Base-by-base conservation (phyloP, 768 basidiomycete species). In the Panaeolus cyanescens region DNA sequence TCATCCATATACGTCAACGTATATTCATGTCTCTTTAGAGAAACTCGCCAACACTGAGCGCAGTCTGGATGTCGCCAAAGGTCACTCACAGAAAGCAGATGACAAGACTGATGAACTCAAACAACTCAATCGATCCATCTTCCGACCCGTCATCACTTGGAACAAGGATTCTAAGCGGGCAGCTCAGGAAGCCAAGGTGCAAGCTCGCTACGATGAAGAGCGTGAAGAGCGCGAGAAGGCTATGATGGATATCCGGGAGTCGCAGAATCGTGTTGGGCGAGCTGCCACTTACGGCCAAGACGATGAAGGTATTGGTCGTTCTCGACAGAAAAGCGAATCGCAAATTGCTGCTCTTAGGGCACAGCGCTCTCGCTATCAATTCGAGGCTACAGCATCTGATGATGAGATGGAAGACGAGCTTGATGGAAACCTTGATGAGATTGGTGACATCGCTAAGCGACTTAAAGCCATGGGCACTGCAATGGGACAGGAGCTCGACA, bases 361-460 rank as follows among this genome's bases (percentile, higher is more conserved):
- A 59, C 89, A 89, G 67, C 81, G 92, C 66, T 85, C 88, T 68
- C 85, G 92, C 33, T 99, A 86, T 72, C 95, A 98, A 75, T 97
- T 98, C 69, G 96, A 99, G 66, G 87, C 87, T 28, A 91, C 86
- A 34, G 93, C 83, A 2, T 93, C 91, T 5, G 96, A 99, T 69
- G 95, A 99, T 67, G 95, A 96, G 75, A 65, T 96, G 1, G 96
- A 99, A 77, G 91, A 98, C 67, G 95, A 99, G 75, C 69, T 99
- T 34, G 96, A 98, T 68, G 86, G 84, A 64, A 98, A 99, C 72
- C 77, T 99, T 25, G 88, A 92, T 71, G 95, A 96, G 74, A 91
- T 96, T 61, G 78, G 85, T 33, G 88, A 87, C 55, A 85, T 90
- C 56, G 86, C 92, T 2, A 91, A 88, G 76, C 80, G 86, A 50